These are phyloP conservation scores for Epichloe amarillans DNA, from an alignment of 2,329 filamentous ascomycete genomes.

Conservation along the genomic window DNA sequence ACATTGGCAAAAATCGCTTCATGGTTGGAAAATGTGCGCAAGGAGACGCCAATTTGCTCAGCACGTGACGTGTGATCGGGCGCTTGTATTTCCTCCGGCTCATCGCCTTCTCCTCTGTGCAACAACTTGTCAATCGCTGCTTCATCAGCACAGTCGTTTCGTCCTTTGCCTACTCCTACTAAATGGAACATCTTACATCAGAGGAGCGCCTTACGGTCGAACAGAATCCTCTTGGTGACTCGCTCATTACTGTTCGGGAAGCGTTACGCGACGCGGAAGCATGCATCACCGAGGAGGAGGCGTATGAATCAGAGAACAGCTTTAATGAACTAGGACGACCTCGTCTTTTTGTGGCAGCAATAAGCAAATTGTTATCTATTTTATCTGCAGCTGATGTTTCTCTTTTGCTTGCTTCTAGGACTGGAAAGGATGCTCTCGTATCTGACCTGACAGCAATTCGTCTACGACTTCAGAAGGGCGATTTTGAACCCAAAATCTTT, in stretches of 20 bases:
- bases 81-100: too few relatives aligned
- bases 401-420: not conserved
- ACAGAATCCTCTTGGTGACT: not conserved
- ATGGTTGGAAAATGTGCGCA: too few relatives aligned
- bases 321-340: not conserved
- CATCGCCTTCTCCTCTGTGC: too few relatives aligned
- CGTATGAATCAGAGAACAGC: not conserved
- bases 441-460: not conserved
- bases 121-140: too few relatives aligned
- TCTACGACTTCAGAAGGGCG: not conserved
- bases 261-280: not conserved
- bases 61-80: too few relatives aligned
- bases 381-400: not conserved
- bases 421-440: not conserved
- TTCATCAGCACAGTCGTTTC: too few relatives aligned
- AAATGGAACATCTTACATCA: not conserved
- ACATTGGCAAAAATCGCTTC: too few relatives aligned
- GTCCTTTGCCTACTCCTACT: too few relatives aligned
- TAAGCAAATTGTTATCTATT: not conserved
- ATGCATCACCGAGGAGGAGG: not conserved
- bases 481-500: not conserved
- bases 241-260: not conserved
- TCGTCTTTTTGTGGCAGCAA: not conserved
- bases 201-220: not conserved
- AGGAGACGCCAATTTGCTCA: too few relatives aligned